phyloP scores from a whole-genome alignment of 2,329 filamentous ascomycete species.

The Chalara sp. region DNA sequence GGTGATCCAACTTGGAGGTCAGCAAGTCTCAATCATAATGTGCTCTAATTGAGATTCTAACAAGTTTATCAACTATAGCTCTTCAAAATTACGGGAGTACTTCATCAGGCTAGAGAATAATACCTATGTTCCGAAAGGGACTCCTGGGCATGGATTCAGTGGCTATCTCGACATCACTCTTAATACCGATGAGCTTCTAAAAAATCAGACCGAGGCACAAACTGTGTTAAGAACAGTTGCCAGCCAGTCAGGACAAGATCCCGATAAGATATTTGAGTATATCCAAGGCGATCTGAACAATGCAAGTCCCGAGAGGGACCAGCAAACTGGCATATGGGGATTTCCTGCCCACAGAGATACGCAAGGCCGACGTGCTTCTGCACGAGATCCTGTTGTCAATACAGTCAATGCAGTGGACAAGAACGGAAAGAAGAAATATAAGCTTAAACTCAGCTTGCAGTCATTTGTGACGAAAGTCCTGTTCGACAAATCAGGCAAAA shows the following conservation, averaged over 20 bases:
- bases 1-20: no score
- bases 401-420: conserved; percentile 11
- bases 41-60: conserved; percentile 19
- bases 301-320: conserved; percentile 13
- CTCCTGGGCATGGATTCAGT: conserved; percentile 19
- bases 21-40: background rate
- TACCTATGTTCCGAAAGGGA: conserved; percentile 32
- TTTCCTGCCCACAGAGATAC: conserved; percentile 16
- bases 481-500: conserved; percentile 27
- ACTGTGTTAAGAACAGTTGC: conserved; percentile 13
- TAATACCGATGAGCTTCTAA: conserved; percentile 5
- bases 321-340: conserved; percentile 17
- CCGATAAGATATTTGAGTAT: conserved; percentile 9
- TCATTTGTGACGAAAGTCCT: conserved; percentile 33
- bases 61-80: conserved; percentile 17
- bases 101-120: conserved; percentile 37
- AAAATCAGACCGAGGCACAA: conserved; percentile 8
- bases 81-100: conserved; percentile 34
- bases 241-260: conserved; percentile 12
- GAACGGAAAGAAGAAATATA: conserved; percentile 10
- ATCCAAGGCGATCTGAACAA: conserved; percentile 19
- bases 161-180: conserved; percentile 24
- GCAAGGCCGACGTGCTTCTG: conserved; percentile 14
- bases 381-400: conserved; percentile 21
- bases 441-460: conserved; percentile 5